Conservation (phyloP, 345 rosid genomes). For the Sonneratia alba region DNA sequence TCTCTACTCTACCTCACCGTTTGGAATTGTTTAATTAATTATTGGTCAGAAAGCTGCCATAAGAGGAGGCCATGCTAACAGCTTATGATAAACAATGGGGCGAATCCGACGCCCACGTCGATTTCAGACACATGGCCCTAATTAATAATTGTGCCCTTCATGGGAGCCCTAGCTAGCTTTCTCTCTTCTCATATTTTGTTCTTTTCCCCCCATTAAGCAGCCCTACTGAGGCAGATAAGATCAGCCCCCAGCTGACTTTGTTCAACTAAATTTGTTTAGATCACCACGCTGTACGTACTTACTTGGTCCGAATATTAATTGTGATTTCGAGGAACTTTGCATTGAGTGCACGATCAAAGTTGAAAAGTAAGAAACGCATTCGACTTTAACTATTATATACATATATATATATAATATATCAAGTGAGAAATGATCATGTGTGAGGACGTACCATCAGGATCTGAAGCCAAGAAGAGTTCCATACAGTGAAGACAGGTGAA, state of each 20-base stretch:
- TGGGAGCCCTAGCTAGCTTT: background rate
- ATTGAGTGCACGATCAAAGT: background rate
- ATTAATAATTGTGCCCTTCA: background rate
- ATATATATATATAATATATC: background rate
- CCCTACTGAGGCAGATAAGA: no score
- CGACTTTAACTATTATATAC: background rate
- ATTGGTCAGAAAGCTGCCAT: background rate
- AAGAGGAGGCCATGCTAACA: background rate
- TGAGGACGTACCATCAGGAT: slow-evolving; percentile 73
- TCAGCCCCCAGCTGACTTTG: background rate
- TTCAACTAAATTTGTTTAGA: background rate
- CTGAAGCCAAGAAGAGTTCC: slow-evolving; percentile 33
- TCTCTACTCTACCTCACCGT: no score
- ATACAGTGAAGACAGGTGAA: background rate
- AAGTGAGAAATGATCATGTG: background rate
- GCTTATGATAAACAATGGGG: no score
- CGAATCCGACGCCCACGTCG: background rate
- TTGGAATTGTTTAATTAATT: background rate
- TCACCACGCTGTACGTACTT: background rate
- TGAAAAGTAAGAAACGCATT: no score
- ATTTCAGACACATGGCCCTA: background rate
- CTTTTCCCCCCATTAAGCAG: no score
- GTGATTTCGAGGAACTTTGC: background rate
- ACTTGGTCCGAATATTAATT: background rate
- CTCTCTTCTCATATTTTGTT: background rate